Evolutionary conservation across 2,329 filamentous ascomycete genomes (phyloP), one percentile per base, ranked within the genome.

Genomic region (Diaporthe capsici): DNA sequence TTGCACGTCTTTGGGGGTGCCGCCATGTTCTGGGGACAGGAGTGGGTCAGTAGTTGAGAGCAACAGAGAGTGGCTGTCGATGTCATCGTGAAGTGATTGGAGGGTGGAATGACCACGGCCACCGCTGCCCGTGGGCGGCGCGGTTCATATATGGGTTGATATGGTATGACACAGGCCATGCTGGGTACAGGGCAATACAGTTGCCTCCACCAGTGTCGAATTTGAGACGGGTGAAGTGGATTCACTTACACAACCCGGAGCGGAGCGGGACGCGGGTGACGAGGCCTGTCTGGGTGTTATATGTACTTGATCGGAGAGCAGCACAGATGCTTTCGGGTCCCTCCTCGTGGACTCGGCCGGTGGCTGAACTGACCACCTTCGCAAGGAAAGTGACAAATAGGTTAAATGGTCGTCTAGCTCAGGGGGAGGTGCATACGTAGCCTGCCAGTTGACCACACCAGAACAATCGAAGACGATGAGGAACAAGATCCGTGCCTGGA

Each of bases 1-100:
- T 98, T 98, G 91, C 97, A 98, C 82, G 94, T 91, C 85, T 92
- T 91, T 80, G 88, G 90, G 31, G 87, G 84, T 67, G 84, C 82
- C 79, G 86, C 83, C 87, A 88, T 88, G 71, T 61, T 79, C 65
- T 78, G 74, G 75, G 70, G 49, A 67, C 42, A 63, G 47, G 42
- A 53, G 70, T 74, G 74, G 77, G 75, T 65, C 65, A 68, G 67
- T 25, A 73, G 58, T 7, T 34, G 70, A 25, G 47, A 68, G 51
- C 67, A 65, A 53, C 68, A 65, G 15, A 73, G 53, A 12, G 49
- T 25, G 60, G 28, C 49, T 71, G 44, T 55, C 49, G 57, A 57
- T 55, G 71, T 42, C 71, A 73, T 73, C 20, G 47, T 65, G 58
- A 65, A n/a, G 58, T 25, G 44, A 34, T 34, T 55, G 4, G 51